Evolutionary conservation across 352 stramenopile species (phyloP).

Genomic region (Phytopythium sindhum): DNA sequence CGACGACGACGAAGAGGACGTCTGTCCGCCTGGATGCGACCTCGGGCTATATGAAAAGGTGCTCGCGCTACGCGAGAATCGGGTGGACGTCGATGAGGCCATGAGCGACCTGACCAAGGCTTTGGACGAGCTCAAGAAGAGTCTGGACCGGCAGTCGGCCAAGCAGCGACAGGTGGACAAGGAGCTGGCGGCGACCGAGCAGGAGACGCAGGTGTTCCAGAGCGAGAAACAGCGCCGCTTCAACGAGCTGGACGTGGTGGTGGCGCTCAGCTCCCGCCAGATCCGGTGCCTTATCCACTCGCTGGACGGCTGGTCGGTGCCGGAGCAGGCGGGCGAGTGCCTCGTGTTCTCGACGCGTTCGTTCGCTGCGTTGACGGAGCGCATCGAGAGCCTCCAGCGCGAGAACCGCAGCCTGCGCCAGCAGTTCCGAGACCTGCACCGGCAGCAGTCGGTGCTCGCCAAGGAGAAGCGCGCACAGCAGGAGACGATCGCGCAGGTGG

Average conservation of each 20-base stretch:
- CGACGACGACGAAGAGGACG: conserved; percentile 90
- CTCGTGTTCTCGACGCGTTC: conserved; percentile 70
- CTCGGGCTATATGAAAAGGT: conserved; percentile 91
- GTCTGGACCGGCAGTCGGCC: conserved; percentile 73
- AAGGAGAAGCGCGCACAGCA: conserved; percentile 78
- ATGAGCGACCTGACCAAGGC: conserved; percentile 81
- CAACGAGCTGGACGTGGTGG: conserved; percentile 84
- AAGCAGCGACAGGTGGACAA: conserved; percentile 92
- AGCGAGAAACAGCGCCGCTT: conserved; percentile 92
- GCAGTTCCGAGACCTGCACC: conserved; percentile 88
- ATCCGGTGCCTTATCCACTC: conserved; percentile 54
- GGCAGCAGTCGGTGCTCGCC: conserved; percentile 77
- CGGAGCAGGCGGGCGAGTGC: conserved; percentile 42
- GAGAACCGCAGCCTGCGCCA: conserved; percentile 86
- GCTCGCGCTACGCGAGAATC: conserved; percentile 88
- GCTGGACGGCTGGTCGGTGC: conserved; percentile 35
- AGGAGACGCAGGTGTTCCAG: conserved; percentile 91
- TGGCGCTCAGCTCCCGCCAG: conserved; percentile 73
- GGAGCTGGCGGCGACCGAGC: conserved; percentile 82
- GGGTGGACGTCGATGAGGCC: conserved; percentile 89
- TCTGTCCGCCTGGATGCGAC: conserved; percentile 88
- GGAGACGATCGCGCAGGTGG: conserved; percentile 55
- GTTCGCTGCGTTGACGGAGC: conserved; percentile 58
- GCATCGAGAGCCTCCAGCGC: conserved; percentile 76
- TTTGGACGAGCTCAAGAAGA: conserved; percentile 88